Evolutionary conservation across 2,329 filamentous ascomycete genomes (phyloP).

Genomic region (Nemania sp.): DNA sequence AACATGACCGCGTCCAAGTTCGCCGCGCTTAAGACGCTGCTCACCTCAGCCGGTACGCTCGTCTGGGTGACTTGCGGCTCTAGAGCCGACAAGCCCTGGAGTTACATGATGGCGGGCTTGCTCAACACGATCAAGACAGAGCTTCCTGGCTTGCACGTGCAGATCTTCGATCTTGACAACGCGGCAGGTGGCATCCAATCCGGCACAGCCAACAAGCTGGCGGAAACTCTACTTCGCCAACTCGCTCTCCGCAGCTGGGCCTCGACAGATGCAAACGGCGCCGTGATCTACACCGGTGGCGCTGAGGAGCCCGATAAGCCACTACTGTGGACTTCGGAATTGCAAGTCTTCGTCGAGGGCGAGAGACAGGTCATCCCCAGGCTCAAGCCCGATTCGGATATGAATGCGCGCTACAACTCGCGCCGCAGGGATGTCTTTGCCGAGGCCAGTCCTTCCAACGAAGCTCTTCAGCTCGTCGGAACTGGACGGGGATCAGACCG

Average conservation of each 20-base stretch:
- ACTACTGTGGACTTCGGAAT: conserved; percentile 11
- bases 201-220: not conserved
- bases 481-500: no score
- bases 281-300: not conserved
- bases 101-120: conserved; percentile 9
- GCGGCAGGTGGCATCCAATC: not conserved
- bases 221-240: conserved; percentile 7
- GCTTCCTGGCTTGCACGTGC: conserved; percentile 4
- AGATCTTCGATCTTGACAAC: conserved; percentile 9
- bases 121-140: conserved; percentile 4
- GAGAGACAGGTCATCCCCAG: not conserved
- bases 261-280: not conserved
- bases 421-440: not conserved
- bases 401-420: conserved; percentile 10
- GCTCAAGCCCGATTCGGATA: not conserved
- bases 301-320: not conserved
- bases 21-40: conserved; percentile 5
- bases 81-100: not conserved
- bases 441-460: not conserved
- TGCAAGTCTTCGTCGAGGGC: conserved; percentile 1
- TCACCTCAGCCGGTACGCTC: not conserved
- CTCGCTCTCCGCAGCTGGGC: not conserved
- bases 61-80: conserved; percentile 15
- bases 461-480: not conserved
- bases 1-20: conserved; percentile 18